Percentiles rank a stretch among this genome's conserved stretches.
Evolutionary conservation across 2,329 filamentous ascomycete genomes (phyloP).

Genomic region (Colletotrichum sp.): DNA sequence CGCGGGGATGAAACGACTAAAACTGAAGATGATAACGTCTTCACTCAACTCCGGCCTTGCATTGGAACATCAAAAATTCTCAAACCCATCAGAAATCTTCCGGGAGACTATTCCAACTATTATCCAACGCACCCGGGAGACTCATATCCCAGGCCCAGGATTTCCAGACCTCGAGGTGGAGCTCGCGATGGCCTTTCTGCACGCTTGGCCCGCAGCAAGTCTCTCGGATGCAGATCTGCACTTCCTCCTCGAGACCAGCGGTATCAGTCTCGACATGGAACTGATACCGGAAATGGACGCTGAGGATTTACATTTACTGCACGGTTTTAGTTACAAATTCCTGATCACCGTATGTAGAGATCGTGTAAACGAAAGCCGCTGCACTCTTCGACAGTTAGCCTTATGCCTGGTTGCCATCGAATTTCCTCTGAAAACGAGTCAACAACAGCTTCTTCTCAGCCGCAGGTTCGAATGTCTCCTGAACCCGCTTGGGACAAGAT

Average conservation of each 20-base stretch:
- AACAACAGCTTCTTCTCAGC: neutral
- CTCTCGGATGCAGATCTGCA: neutral
- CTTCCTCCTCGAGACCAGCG: neutral
- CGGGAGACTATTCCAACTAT: neutral
- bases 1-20: neutral
- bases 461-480: neutral
- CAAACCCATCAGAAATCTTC: neutral
- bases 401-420: neutral
- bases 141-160: neutral
- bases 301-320: neutral
- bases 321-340: neutral
- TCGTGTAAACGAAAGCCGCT: neutral
- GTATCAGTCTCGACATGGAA: neutral
- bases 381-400: neutral
- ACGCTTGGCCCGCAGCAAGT: neutral
- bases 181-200: neutral
- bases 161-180: neutral
- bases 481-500: neutral
- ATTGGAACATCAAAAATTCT: neutral
- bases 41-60: neutral
- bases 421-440: neutral
- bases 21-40: neutral
- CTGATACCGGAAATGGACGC: neutral
- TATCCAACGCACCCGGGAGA: neutral
- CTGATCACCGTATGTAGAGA: neutral